A percentile compares a stretch with the other conserved stretches of the same genome.
Evolutionary conservation across 2,329 filamentous ascomycete species (phyloP).

Genomic region (Calonectria multiphialidica): DNA sequence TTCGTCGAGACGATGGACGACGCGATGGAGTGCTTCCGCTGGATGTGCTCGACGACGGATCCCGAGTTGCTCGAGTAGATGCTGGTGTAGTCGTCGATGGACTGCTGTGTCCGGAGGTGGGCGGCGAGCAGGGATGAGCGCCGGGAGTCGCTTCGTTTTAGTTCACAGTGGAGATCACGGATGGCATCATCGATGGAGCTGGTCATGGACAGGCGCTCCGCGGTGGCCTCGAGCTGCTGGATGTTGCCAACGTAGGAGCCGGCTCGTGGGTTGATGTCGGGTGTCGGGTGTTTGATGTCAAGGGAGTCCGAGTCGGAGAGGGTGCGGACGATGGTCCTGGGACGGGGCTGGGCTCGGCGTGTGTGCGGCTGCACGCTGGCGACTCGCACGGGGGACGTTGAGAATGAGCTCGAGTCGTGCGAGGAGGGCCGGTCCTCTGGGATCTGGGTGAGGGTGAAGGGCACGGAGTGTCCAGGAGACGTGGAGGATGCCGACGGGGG

Average conservation of each 20-base stretch:
- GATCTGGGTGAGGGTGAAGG: conserved; percentile 27
- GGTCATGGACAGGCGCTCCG: conserved; percentile 79
- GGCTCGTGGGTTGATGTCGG: conserved; percentile 72
- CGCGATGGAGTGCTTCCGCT: conserved; percentile 61
- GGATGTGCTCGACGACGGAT: conserved; percentile 44
- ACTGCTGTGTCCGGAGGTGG: conserved; percentile 46
- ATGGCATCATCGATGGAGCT: conserved; percentile 85
- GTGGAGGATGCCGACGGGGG: conserved; percentile 24
- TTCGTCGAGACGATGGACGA: conserved; percentile 79
- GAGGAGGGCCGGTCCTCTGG: conserved; percentile 30
- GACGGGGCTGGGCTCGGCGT: conserved; percentile 52
- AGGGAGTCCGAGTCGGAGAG: conserved; percentile 58
- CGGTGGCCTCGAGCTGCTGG: conserved; percentile 79
- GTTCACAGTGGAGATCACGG: conserved; percentile 76
- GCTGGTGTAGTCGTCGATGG: conserved; percentile 41
- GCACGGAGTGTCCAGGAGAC: conserved; percentile 34
- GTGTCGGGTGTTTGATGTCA: conserved; percentile 68
- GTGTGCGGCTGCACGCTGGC: conserved; percentile 60
- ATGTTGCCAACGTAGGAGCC: conserved; percentile 76
- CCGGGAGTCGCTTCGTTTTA: conserved; percentile 77
- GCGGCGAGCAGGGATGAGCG: conserved; percentile 72
- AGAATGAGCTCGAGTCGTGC: conserved; percentile 30
- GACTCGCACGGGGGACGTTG: conserved; percentile 48
- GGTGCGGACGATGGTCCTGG: conserved; percentile 62
- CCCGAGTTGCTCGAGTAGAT: conserved; percentile 41